Base-by-base conservation (phyloP, 2,329 filamentous ascomycete species). In the Aureobasidium mangrovei region DNA sequence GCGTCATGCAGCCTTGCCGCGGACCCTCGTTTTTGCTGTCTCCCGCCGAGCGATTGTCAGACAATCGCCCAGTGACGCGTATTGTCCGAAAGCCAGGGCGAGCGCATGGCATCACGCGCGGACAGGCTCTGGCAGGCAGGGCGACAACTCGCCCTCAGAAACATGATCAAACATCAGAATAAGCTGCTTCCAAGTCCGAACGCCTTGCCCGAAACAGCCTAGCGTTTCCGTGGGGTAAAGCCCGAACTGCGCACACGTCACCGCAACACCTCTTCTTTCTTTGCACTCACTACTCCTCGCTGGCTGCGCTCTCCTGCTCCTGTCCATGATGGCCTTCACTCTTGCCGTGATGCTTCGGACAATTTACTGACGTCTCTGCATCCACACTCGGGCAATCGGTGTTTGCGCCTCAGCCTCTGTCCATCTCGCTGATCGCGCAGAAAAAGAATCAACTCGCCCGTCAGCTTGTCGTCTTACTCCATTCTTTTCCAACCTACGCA, bases 121-220 rank as follows among this genome's bases (percentile, higher is more conserved):
- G 32, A 44, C 31, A 53, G 38, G n/a, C 24, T 8, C 29, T 4
- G 2, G 5, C 31, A 46, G 27, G 33, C 40, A 53, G 42, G 33
- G 51, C 31, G 36, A 28, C 41, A 41, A 18, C 10, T 41, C 38
- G 38, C 24, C 10, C n/a, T 41, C 7, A 7, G 7, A 41, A 7
- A n/a, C 38, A 41, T 18, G 18, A 53, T 9, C 41, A 40, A 45
- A 39, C 33, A 46, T 38, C 39, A 47, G 43, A 27, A 47, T 46
- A 47, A 54, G 52, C 42, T 45, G 42, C 51, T 41, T 46, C 43
- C 33, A 54, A 47, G 52, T 54, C 52, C 52, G 52, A 53, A 47
- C 43, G 52, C 52, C 24, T 33, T 47, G 4, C 52, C 52, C 27
- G 2, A 35, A 41, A 12, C 5, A 29, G 52, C 10, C 8, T 54